Base-by-base conservation (phyloP, 495 filamentous ascomycete genomes). In the Xylaria flabelliformis region DNA sequence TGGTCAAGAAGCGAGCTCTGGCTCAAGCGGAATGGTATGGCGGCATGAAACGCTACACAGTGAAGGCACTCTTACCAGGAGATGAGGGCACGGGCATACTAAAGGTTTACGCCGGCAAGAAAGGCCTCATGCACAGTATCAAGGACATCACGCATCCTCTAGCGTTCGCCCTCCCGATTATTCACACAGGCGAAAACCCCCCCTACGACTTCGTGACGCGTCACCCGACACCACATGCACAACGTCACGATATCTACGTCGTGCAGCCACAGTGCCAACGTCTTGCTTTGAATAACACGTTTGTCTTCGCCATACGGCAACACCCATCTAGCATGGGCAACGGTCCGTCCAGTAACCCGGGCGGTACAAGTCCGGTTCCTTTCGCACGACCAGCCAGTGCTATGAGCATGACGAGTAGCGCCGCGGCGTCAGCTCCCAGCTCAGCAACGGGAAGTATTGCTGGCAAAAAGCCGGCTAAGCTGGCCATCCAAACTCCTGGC, bases 201-300 rank as follows among this genome's bases (percentile, higher is more conserved):
- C 90, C 93, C 0, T 98, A 97, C 79, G 93, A 97, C 65, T 98
- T 98, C 76, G 86, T 97, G 46, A 90, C 91, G 41, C 92, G 95
- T 15, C 96, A 99, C 81, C 96, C 97, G 2, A 99, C 96, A 0
- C 97, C 96, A 13, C 97, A 98, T 79, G 97, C 96, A 53, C 93
- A 97, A 76, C 90, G 96, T 26, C 95, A 99, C 80, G 96, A 98
- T 74, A 88, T 99, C 73, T 99, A 99, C 81, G 91, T 99, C 76
- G 92, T 92, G 42, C 95, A 97, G 75, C 96, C 97, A 0, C 97
- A 98, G 80, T 98, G 96, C 78, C 86, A 91, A 48, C 88, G 88
- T 26, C 84, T 99, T 13, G 94, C 93, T 10, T 81, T 97, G 53
- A 97, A 97, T 83, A 98, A 98, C 78, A 99, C 96, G 8, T 99